phyloP scores from a whole-genome alignment of 1,284 basidiomycete species.

The Sporisorium sorghi region DNA sequence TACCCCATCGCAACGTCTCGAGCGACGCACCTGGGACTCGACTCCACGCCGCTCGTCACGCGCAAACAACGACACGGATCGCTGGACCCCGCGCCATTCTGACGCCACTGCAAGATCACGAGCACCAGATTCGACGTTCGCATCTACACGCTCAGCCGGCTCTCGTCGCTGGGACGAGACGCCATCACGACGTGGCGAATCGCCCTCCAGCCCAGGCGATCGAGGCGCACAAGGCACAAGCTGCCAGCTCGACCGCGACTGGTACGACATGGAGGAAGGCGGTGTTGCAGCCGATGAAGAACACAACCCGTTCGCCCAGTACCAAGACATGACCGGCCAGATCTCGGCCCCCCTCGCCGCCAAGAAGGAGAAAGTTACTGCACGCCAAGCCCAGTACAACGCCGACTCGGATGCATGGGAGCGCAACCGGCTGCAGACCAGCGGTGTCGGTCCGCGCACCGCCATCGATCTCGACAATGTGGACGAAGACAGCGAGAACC shows the following conservation, averaged over 20 bases:
- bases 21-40: constrained; percentile 49
- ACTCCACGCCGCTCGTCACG: constrained; percentile 30
- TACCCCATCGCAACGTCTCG: constrained; percentile 10
- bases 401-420: constrained; percentile 99
- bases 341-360: constrained; percentile 38
- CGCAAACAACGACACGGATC: constrained; percentile 6
- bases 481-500: constrained; percentile 88
- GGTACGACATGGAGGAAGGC: constrained; percentile 66
- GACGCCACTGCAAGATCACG: constrained; percentile 3
- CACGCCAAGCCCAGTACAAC: constrained; percentile 73
- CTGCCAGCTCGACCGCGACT: constrained; percentile 61
- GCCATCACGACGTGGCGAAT: constrained; percentile 18
- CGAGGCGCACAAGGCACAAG: constrained; percentile 66
- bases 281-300: constrained; percentile 81
- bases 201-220: constrained; percentile 64
- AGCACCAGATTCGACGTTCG: constrained; percentile 1
- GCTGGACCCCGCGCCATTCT: constrained; percentile 19
- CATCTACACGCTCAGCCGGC: constrained; percentile 32
- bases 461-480: constrained; percentile 83
- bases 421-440: constrained; percentile 94
- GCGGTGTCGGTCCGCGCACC: constrained; percentile 85
- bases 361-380: constrained; percentile 65
- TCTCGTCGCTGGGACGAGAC: constrained; percentile 55
- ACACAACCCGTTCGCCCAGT: constrained; percentile 90
- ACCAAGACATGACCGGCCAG: constrained; percentile 76